Base-by-base conservation (phyloP, 805 yeast species). In the Lipomyces chichibuensis region DNA sequence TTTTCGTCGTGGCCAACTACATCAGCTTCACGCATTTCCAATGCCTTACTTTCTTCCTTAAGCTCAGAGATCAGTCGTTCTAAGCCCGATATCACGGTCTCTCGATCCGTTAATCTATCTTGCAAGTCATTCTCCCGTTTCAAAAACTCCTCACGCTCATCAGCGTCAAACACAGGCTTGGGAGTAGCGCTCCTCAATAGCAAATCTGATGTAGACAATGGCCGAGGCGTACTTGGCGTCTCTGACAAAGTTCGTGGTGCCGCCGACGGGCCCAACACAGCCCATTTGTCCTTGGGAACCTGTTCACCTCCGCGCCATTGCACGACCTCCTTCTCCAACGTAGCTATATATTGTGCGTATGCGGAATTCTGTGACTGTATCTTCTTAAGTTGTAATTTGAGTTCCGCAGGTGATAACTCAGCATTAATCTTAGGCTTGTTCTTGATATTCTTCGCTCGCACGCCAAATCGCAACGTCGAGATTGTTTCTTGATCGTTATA, bases 391-490 rank as follows among this genome's bases (percentile, higher is more conserved):
- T 75, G 59, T 61, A 64, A 78, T 73, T 81, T 80, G 65, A 87
- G 79, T 68, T 85, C 85, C n/a, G 77, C 75, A 2, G 83, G 75
- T 59, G 87, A 81, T 53, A 87, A 73, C 73, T 87, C 90, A 11
- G 87, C 79, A 74, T 87, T 91, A 67, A 87, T 81, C 74, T 83
- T 87, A 32, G 91, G 89, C 60, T 80, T 80, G 74, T 90, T 92
- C 73, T 84, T 81, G 69, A 91, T 87, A 56, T 79, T 80, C 77
- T 88, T 89, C 7, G 94, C 92, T 25, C 95, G 79, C 0, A 85
- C 80, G 0, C 95, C 96, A 75, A 91, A 90, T 57, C 94, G 78
- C 65, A 92, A 77, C 0, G 93, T 87, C 4, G 92, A 87, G 5
- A 90, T 66, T 0, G 96, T 89, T 73, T 90, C 95, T 20, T 78